Percentiles rank a stretch among this genome's conserved stretches.
phyloP scores from a whole-genome alignment of 1,284 basidiomycete genomes.

The Papiliotrema laurentii region DNA sequence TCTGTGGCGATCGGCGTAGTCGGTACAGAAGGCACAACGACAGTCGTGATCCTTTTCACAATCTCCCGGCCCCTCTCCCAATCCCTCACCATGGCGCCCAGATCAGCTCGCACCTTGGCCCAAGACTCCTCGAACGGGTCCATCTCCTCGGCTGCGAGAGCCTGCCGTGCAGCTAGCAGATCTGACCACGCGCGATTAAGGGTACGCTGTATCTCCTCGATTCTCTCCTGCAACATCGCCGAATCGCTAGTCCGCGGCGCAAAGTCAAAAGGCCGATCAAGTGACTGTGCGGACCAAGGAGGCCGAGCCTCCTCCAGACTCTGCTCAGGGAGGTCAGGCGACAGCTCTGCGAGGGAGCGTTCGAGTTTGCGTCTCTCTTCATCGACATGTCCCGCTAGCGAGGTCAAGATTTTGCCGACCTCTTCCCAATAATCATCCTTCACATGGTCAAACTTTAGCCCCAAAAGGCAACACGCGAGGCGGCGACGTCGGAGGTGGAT shows the following conservation, averaged over 20 bases:
- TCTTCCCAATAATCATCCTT: slow-evolving; percentile 28
- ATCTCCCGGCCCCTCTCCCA: slow-evolving; percentile 31
- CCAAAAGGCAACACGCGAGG: slow-evolving; percentile 40
- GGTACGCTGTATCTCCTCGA: slow-evolving; percentile 16
- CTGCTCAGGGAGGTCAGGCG: slow-evolving; percentile 4
- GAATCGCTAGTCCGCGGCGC: slow-evolving; percentile 22
- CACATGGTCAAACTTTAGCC: slow-evolving; percentile 24
- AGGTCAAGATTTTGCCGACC: slow-evolving; percentile 15
- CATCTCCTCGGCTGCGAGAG: not conserved
- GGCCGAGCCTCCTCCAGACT: slow-evolving; percentile 1
- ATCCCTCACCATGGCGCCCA: slow-evolving; percentile 22
- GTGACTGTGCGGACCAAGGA: not conserved
- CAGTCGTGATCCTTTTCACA: slow-evolving; percentile 5
- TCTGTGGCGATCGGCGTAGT: not conserved
- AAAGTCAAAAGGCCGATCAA: slow-evolving; percentile 11
- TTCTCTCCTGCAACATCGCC: slow-evolving; percentile 11
- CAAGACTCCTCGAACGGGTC: slow-evolving; percentile 5
- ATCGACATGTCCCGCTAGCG: slow-evolving; percentile 16
- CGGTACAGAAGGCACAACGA: not conserved
- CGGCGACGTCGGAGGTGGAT: slow-evolving; percentile 37
- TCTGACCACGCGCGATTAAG: slow-evolving; percentile 16
- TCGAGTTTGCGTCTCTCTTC: slow-evolving; percentile 20
- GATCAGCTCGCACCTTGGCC: slow-evolving; percentile 13
- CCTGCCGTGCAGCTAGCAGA: not conserved
- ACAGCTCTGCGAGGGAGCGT: slow-evolving; percentile 9